Evolutionary conservation across 352 stramenopile species (phyloP), one percentile per base, ranked within the genome.

Genomic region (Thalassiosira delicatula): DNA sequence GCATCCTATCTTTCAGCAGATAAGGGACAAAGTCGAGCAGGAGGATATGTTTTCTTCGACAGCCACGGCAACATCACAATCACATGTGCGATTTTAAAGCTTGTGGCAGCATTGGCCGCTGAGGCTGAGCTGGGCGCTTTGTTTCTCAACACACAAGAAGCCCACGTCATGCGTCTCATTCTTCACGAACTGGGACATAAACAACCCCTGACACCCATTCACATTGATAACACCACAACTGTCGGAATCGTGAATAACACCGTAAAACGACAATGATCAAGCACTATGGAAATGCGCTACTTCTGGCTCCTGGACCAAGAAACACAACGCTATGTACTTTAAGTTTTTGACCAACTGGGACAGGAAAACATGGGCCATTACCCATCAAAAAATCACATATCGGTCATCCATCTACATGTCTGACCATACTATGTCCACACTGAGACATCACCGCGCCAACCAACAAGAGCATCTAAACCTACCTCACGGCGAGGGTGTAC

Each of bases 1-100:
- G 69, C 73, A 35, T 75, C 56, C 0, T 89, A 87, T 37, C 37
- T 89, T 12, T 51, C 25, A 12, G 71, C 40, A 8, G 19, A 62
- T 19, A 81, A 79, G 53, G 68, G 56, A 23, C 25, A 54, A 12
- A 80, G 70, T 21, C 27, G 59, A 25, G 71, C 53, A 37, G 79
- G 54, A 17, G 68, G 79, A 21, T 75, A 75, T 46, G 42, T 74
- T 33, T 83, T 76, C 49, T 53, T 82, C 19, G 29, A n/a, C 30
- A 67, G 37, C 23, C 1, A 76, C 21, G 51, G 67, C 8, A 27
- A 8, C 53, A 76, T 76, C 17, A 7, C 19, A 19, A 54, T 76
- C 12, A 67, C 51, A 29, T 76, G 67, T 33, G 29, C 23, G 4
- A 76, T 76, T 3, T 32, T 76, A 17, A 76, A 76, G 32, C 51